These are phyloP conservation scores for Suillus clintonianus DNA, from an alignment of 768 basidiomycete species.

Conservation along the genomic window DNA sequence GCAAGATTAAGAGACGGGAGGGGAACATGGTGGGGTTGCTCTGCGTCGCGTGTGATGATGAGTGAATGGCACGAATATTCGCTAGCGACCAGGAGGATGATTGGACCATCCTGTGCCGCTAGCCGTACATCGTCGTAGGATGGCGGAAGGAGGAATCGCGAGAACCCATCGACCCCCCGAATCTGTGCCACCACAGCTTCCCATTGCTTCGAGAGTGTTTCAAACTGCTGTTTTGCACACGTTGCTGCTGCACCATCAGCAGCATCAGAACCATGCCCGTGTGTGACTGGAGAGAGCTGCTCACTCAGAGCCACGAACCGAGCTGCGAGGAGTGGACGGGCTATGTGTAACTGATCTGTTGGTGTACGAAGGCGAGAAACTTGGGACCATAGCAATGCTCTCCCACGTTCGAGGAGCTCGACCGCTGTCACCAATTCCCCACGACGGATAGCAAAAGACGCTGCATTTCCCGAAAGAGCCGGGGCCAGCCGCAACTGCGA, in stretches of 20 bases:
- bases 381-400: conserved; percentile 36
- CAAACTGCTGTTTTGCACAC: conserved; percentile 1
- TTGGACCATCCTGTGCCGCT: conserved; percentile 33
- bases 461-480: conserved; percentile 24
- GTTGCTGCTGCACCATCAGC: conserved; percentile 10
- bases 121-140: conserved; percentile 24
- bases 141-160: conserved; percentile 26
- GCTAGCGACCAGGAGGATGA: conserved; percentile 35
- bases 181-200: conserved; percentile 27
- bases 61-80: conserved; percentile 21
- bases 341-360: conserved; percentile 26
- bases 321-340: conserved; percentile 18
- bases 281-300: conserved; percentile 10
- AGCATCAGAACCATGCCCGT: no score
- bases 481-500: conserved; percentile 15
- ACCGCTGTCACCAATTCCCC: conserved; percentile 25
- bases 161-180: conserved; percentile 31
- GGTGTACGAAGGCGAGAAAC: conserved; percentile 23
- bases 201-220: conserved; percentile 23
- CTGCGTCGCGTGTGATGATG: conserved; percentile 14
- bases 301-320: conserved; percentile 22
- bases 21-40: conserved; percentile 14
- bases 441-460: conserved; percentile 26
- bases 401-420: conserved; percentile 31
- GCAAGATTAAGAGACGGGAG: conserved; percentile 11